phyloP scores from a whole-genome alignment of 768 basidiomycete genomes.

The Filobasidium wieringae region DNA sequence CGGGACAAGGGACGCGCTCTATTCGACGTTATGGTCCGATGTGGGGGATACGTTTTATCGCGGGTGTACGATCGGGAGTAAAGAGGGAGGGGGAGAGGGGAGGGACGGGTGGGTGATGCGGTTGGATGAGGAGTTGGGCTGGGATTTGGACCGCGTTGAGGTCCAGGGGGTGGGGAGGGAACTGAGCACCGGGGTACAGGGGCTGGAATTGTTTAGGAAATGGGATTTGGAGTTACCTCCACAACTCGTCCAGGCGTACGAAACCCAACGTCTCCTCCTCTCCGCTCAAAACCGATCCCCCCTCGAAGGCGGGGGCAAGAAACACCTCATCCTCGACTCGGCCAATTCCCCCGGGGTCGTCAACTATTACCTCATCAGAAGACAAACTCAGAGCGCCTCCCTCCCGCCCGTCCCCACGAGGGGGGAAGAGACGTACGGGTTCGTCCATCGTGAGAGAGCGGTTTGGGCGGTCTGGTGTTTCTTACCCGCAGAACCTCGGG shows the following conservation, averaged over 20 bases:
- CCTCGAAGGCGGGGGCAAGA: background rate
- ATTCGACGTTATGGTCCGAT: slow-evolving; percentile 6
- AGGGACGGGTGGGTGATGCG: slow-evolving; percentile 3
- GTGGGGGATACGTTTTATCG: slow-evolving; percentile 5
- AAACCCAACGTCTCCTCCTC: background rate
- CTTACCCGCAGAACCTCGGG: background rate
- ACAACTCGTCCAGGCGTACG: background rate
- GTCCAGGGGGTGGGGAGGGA: background rate
- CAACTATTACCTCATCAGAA: background rate
- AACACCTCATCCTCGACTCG: background rate
- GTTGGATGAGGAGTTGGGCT: background rate
- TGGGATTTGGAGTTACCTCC: background rate
- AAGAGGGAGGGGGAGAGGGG: background rate
- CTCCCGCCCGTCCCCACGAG: background rate
- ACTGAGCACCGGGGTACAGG: too few species aligned
- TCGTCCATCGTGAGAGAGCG: background rate
- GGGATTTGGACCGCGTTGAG: background rate
- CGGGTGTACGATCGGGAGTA: background rate
- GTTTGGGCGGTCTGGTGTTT: background rate
- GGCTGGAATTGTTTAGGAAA: background rate
- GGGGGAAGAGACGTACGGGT: background rate
- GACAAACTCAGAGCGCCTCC: background rate
- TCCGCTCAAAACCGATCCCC: background rate
- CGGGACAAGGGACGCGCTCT: background rate
- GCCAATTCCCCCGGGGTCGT: background rate